These are phyloP conservation scores for Neocatenulostroma microsporum DNA, from an alignment of 2,329 filamentous ascomycete genomes.

Conservation along the genomic window DNA sequence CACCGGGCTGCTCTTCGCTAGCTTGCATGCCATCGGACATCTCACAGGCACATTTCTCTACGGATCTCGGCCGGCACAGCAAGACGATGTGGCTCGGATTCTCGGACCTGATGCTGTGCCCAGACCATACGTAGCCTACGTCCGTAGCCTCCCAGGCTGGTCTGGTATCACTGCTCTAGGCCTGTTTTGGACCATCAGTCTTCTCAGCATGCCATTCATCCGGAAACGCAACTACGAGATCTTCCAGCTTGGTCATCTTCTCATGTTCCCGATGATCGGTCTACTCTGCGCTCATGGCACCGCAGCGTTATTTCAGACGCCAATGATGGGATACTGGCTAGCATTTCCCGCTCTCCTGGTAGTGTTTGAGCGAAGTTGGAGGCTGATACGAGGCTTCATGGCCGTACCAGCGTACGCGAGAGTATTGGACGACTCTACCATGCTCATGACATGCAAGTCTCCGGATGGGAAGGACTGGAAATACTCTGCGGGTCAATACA, in stretches of 20 bases:
- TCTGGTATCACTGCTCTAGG: slow-evolving; percentile 44
- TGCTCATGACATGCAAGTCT: slow-evolving; percentile 43
- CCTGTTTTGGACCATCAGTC: slow-evolving; percentile 44
- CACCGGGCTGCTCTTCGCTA: slow-evolving; percentile 44
- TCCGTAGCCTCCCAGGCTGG: slow-evolving; percentile 44
- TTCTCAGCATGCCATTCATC: slow-evolving; percentile 45
- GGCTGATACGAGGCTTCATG: slow-evolving; percentile 43
- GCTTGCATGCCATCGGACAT: slow-evolving; percentile 49
- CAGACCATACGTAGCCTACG: slow-evolving; percentile 40
- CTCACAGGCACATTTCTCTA: slow-evolving; percentile 47
- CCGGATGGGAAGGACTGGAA: slow-evolving; percentile 44
- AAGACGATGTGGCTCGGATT: slow-evolving; percentile 38
- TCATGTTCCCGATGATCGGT: slow-evolving; percentile 53
- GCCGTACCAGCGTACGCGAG: slow-evolving; percentile 42
- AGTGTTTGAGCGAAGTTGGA: slow-evolving; percentile 41
- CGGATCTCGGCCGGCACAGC: slow-evolving; percentile 40
- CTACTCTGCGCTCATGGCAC: slow-evolving; percentile 51
- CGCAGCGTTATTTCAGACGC: slow-evolving; percentile 43
- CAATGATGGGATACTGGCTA: slow-evolving; percentile 52
- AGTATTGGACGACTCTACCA: slow-evolving; percentile 47
- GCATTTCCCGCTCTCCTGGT: slow-evolving; percentile 48
- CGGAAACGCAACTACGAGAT: slow-evolving; percentile 48
- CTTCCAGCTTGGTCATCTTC: slow-evolving; percentile 50
- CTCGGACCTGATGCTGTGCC: slow-evolving; percentile 41
- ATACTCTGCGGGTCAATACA: slow-evolving; percentile 51